phyloP scores from a whole-genome alignment of 108 stramenopile species.

The Fragilaria crotonensis region DNA sequence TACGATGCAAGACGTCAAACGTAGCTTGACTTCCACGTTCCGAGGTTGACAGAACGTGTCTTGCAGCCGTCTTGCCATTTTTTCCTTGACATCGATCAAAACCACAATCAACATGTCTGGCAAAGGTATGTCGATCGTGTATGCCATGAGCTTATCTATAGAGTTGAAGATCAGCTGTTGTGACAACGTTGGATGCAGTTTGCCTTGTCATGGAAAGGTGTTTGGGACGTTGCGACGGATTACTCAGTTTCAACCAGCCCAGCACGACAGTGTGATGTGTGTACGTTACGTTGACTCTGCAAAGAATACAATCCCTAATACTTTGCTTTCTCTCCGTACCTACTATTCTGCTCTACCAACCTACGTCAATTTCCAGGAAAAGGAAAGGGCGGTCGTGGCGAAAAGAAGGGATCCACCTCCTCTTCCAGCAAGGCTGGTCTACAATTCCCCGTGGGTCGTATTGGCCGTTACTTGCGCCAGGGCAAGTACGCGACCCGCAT shows the following conservation, averaged over 20 bases:
- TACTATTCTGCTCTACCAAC: neutral
- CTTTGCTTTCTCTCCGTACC: neutral
- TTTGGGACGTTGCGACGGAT: no score
- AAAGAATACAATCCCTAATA: neutral
- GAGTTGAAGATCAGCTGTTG: no score
- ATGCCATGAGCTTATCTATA: no score
- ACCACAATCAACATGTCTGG: slow-evolving; percentile 26
- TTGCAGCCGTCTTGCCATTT: no score
- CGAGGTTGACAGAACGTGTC: no score
- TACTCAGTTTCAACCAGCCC: neutral
- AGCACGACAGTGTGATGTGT: neutral
- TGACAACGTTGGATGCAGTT: no score
- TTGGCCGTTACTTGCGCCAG: slow-evolving; percentile 75
- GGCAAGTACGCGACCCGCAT: slow-evolving; percentile 72
- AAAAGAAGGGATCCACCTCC: slow-evolving; percentile 38
- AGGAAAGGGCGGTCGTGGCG: slow-evolving; percentile 76
- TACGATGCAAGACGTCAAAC: no score
- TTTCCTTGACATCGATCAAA: neutral
- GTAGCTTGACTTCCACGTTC: no score
- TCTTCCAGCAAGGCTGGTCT: slow-evolving; percentile 75
- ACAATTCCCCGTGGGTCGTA: slow-evolving; percentile 79
- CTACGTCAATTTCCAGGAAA: slow-evolving; percentile 17
- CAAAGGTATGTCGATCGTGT: slow-evolving; percentile 35
- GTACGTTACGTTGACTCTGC: neutral
- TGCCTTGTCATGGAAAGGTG: no score